Evolutionary conservation across 495 filamentous ascomycete genomes (phyloP).

Genomic region (Tuber borchii): DNA sequence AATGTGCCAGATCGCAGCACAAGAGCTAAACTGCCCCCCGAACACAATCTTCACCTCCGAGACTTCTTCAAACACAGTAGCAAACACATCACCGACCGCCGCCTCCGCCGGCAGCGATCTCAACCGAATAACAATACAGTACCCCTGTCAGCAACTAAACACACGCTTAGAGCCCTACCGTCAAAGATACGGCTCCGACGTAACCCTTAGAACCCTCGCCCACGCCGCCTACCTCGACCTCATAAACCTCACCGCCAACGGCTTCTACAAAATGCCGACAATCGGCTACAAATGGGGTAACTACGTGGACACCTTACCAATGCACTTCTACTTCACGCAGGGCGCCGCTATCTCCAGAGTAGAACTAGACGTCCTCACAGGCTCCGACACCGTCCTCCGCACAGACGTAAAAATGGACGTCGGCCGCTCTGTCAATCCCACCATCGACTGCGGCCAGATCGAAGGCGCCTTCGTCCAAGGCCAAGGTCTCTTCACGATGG

Average conservation of each 20-base stretch:
- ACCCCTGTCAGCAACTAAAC: slow-evolving; percentile 45
- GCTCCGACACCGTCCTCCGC: slow-evolving; percentile 33
- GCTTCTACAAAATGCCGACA: slow-evolving; percentile 45
- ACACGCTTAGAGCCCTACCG: slow-evolving; percentile 40
- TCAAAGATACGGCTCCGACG: slow-evolving; percentile 41
- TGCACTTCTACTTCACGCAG: slow-evolving; percentile 48
- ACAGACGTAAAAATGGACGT: slow-evolving; percentile 46
- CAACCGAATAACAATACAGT: slow-evolving; percentile 47
- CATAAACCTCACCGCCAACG: slow-evolving; percentile 34
- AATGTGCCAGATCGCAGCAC: too few species aligned
- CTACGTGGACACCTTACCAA: slow-evolving; percentile 41
- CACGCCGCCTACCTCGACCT: slow-evolving; percentile 46
- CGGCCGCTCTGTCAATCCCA: slow-evolving; percentile 45
- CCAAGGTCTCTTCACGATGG: slow-evolving; percentile 44
- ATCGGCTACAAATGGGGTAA: slow-evolving; percentile 45
- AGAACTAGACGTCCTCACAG: slow-evolving; percentile 44
- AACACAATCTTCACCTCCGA: slow-evolving; percentile 47
- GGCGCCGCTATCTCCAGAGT: slow-evolving; percentile 44
- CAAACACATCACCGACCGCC: slow-evolving; percentile 46
- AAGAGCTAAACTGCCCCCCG: too few species aligned
- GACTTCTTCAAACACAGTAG: slow-evolving; percentile 47
- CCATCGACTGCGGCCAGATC: slow-evolving; percentile 41
- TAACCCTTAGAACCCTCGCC: slow-evolving; percentile 42
- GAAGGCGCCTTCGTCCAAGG: slow-evolving; percentile 14
- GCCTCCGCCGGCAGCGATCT: slow-evolving; percentile 46